Conservation (phyloP, 176 grass and related monocot species). For the Eleusine coracana region DNA sequence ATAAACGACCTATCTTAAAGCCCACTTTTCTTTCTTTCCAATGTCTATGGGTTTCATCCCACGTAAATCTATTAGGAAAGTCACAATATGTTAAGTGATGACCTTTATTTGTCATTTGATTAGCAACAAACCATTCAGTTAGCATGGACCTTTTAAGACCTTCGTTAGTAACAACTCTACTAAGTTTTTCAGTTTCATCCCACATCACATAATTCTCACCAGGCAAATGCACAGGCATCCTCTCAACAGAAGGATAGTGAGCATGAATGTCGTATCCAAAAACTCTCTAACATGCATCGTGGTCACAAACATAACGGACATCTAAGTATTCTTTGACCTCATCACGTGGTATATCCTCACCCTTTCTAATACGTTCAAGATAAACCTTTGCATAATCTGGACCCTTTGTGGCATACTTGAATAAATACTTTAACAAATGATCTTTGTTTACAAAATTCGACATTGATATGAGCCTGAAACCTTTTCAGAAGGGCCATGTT, state of each 20-base stretch:
- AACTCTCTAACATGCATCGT: background rate
- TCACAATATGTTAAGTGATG: background rate
- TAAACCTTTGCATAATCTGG: background rate
- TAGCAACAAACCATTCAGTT: background rate
- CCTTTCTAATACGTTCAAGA: background rate
- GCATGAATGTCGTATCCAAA: background rate
- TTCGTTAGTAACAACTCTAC: background rate
- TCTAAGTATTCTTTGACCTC: background rate
- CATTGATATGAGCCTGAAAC: background rate
- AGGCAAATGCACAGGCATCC: background rate
- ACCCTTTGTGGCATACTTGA: background rate
- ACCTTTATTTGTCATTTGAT: background rate
- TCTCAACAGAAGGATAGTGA: background rate
- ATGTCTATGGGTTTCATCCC: background rate
- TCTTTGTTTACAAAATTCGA: background rate
- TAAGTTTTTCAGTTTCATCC: background rate
- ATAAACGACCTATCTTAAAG: background rate
- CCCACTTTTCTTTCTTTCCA: background rate
- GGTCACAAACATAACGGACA: background rate
- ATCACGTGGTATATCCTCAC: background rate
- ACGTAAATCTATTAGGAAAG: background rate
- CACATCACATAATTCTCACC: background rate
- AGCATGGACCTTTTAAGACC: background rate
- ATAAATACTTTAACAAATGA: background rate
- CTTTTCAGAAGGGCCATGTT: background rate